These are phyloP conservation scores for Aureobasidium melanogenum DNA, from an alignment of 2,329 filamentous ascomycete species.

Conservation along the genomic window DNA sequence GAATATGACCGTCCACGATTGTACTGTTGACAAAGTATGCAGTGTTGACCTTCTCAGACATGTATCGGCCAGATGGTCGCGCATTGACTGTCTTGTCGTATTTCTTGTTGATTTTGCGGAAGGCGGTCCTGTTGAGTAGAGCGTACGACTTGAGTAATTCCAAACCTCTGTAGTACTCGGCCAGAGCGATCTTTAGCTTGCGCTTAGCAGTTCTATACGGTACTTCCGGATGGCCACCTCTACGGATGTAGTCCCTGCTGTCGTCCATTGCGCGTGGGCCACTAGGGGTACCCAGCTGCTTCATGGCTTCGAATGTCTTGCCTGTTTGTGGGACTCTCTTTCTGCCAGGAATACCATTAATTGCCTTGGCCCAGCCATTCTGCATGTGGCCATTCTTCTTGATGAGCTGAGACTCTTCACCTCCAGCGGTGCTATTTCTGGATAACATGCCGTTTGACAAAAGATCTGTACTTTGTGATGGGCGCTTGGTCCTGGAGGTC, in stretches of 20 bases:
- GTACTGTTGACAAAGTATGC: slow-evolving; percentile 89
- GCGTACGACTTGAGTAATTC: slow-evolving; percentile 90
- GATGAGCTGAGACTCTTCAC: slow-evolving; percentile 1
- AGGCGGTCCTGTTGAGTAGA: slow-evolving; percentile 81
- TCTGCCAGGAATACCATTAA: neutral
- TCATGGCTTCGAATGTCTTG: slow-evolving; percentile 45
- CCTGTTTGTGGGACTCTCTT: slow-evolving; percentile 24
- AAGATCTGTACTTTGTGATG: neutral
- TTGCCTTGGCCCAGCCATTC: slow-evolving; percentile 29
- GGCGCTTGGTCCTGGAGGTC: neutral
- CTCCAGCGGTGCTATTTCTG: neutral
- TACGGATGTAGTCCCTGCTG: slow-evolving; percentile 35
- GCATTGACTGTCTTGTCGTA: slow-evolving; percentile 87
- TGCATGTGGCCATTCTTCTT: neutral
- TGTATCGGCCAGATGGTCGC: slow-evolving; percentile 67
- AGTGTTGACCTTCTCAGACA: slow-evolving; percentile 84
- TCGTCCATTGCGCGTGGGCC: slow-evolving; percentile 25
- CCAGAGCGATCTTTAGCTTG: slow-evolving; percentile 81
- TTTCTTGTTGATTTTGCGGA: slow-evolving; percentile 97
- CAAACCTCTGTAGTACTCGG: slow-evolving; percentile 86
- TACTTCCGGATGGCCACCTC: slow-evolving; percentile 44
- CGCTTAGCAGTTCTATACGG: slow-evolving; percentile 81
- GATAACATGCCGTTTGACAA: neutral
- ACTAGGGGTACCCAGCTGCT: slow-evolving; percentile 31
- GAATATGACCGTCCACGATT: slow-evolving; percentile 69